Conservation (phyloP, 495 filamentous ascomycete genomes). For the Neurospora discreta region DNA sequence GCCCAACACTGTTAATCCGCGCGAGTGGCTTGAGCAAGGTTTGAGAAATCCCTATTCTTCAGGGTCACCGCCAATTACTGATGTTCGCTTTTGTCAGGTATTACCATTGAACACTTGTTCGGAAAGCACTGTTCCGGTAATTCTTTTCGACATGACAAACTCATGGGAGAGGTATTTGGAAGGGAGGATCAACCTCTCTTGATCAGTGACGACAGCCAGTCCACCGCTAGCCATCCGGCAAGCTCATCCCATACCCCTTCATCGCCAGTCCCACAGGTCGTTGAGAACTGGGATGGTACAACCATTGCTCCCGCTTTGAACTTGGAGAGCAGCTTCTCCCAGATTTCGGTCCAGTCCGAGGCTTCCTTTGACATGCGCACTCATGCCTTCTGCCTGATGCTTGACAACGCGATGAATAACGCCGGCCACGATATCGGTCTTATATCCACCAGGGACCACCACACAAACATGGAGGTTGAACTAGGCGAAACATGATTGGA, state of each 20-base stretch:
- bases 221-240: slow-evolving; percentile 5
- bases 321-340: slow-evolving; percentile 4
- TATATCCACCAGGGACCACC: slow-evolving; percentile 28
- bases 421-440: slow-evolving; percentile 16
- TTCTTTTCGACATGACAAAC: slow-evolving; percentile 53
- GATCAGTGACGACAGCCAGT: slow-evolving; percentile 10
- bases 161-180: slow-evolving; percentile 36
- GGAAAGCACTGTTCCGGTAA: slow-evolving; percentile 53
- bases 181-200: not conserved
- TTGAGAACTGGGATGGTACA: not conserved
- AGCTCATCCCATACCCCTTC: not conserved
- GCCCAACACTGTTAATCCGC: slow-evolving; percentile 67
- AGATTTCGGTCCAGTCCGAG: slow-evolving; percentile 11
- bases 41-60: not conserved
- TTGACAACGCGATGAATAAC: slow-evolving; percentile 15
- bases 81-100: slow-evolving; percentile 18
- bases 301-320: not conserved
- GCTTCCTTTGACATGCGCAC: slow-evolving; percentile 16
- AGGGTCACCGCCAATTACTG: not conserved
- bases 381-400: slow-evolving; percentile 18
- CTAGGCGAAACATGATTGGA: slow-evolving; percentile 4
- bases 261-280: not conserved
- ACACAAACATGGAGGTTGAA: slow-evolving; percentile 23
- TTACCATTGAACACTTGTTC: slow-evolving; percentile 58
- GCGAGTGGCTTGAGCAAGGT: slow-evolving; percentile 45